phyloP scores from a whole-genome alignment of 1,284 basidiomycete species.

The Ceratobasidium papillatum region DNA sequence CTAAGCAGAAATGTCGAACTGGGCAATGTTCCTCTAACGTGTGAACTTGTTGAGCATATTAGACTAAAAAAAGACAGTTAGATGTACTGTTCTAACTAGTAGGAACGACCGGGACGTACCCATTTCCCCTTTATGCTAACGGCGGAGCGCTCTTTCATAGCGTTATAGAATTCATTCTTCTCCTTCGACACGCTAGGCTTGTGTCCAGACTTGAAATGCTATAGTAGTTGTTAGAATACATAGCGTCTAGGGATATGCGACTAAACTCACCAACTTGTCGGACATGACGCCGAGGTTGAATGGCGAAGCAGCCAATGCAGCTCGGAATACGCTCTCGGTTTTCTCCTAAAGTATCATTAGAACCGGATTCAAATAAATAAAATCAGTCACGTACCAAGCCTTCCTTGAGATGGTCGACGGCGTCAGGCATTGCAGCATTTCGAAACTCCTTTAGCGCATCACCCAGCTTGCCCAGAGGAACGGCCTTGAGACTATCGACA shows the following conservation, averaged over 20 bases:
- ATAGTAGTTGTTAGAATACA: neutral
- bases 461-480: conserved; percentile 26
- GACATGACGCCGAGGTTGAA: conserved; percentile 17
- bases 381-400: conserved; percentile 10
- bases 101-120: neutral
- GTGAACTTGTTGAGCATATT: conserved; percentile 39
- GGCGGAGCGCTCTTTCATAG: conserved; percentile 13
- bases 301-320: conserved; percentile 20
- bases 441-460: conserved; percentile 34
- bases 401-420: conserved; percentile 34
- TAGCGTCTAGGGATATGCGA: neutral
- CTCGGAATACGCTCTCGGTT: conserved; percentile 31
- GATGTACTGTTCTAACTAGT: neutral
- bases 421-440: conserved; percentile 18
- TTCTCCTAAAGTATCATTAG: conserved; percentile 8
- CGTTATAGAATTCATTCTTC: conserved; percentile 7
- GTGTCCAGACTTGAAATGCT: conserved; percentile 25
- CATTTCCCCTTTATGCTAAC: conserved; percentile 35
- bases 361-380: neutral
- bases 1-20: neutral
- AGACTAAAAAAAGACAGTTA: neutral
- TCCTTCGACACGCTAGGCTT: conserved; percentile 4
- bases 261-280: conserved; percentile 20
- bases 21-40: conserved; percentile 9
- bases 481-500: neutral